Evolutionary conservation across 2,329 filamentous ascomycete species (phyloP).

Genomic region (Clonostachys rosea): DNA sequence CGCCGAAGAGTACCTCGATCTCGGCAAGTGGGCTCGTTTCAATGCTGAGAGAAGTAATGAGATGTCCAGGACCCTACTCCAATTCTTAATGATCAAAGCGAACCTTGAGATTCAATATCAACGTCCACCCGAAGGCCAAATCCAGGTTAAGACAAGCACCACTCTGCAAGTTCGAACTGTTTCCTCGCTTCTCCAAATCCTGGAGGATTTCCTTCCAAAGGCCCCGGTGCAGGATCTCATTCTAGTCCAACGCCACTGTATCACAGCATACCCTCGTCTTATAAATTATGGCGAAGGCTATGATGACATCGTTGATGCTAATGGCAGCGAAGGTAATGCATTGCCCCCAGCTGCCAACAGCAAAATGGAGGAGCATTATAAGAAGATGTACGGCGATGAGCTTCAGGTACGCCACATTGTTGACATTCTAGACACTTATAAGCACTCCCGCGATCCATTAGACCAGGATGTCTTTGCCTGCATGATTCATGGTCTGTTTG

Average conservation of each 20-base stretch:
- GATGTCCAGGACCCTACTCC: slow-evolving; percentile 67
- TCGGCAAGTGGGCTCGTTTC: slow-evolving; percentile 74
- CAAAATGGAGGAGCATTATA: slow-evolving; percentile 97
- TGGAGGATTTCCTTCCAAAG: slow-evolving; percentile 65
- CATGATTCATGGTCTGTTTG: slow-evolving; percentile 97
- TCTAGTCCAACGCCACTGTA: slow-evolving; percentile 77
- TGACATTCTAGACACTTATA: slow-evolving; percentile 78
- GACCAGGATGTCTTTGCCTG: slow-evolving; percentile 96
- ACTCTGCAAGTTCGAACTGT: slow-evolving; percentile 84
- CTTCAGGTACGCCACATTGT: slow-evolving; percentile 84
- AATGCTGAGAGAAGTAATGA: slow-evolving; percentile 62
- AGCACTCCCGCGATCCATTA: slow-evolving; percentile 74
- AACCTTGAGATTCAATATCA: slow-evolving; percentile 74
- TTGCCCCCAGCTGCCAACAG: slow-evolving; percentile 75
- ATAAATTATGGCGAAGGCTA: slow-evolving; percentile 96
- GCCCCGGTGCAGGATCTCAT: slow-evolving; percentile 65
- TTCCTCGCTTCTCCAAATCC: slow-evolving; percentile 70
- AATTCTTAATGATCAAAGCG: slow-evolving; percentile 82
- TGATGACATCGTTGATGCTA: slow-evolving; percentile 85
- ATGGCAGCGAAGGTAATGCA: slow-evolving; percentile 75
- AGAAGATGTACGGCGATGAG: slow-evolving; percentile 94
- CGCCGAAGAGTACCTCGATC: slow-evolving; percentile 72
- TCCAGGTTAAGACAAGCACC: slow-evolving; percentile 56
- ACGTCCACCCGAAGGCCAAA: slow-evolving; percentile 59
- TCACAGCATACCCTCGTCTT: slow-evolving; percentile 86